Evolutionary conservation across 208 protist species (phyloP), one percentile per base, ranked within the genome.

Genomic region (Leishmania braziliensis): DNA sequence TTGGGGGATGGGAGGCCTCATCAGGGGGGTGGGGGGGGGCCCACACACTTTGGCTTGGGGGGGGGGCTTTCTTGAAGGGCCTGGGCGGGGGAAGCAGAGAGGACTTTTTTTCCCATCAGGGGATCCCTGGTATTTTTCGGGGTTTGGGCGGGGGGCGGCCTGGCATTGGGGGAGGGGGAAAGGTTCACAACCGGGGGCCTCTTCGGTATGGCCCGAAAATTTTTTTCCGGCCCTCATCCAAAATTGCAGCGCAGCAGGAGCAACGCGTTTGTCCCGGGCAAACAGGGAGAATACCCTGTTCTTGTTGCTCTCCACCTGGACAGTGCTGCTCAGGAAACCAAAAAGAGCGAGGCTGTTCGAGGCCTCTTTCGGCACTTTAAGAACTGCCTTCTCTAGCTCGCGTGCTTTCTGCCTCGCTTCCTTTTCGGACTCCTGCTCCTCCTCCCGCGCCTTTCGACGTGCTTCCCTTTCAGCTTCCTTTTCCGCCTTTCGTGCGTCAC

Each of bases 231-330:
- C 26, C 16, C 56, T 43, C 63, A 87, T 66, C 93, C 94, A 97
- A 81, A 95, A 90, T 53, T 88, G 89, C 56, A 97, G 78, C 12
- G 89, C 83, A 20, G 60, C 33, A 2, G 94, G 94, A 33, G 92
- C 90, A 10, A 95, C 65, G 0, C 94, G 91, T 65, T 92, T 94
- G 81, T 97, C 91, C 36, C 89, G 94, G 48, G 96, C 89, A 87
- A 97, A 97, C 9, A 80, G 29, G 2, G 90, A 86, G 81, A 97
- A 96, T 9, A 97, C 77, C 48, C 78, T 90, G 46, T 91, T 91
- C 43, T 84, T 94, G 54, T 90, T 83, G 36, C 33, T 75, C 16
- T 81, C 79, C 39, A 60, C 50, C 56, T 87, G 91, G 43, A 83
- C 83, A 12, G 79, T 56, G 56, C 60, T 91, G 73, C 80, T 90